Conservation (phyloP, 257 asterid species). For the Rubia yunnanensis region DNA sequence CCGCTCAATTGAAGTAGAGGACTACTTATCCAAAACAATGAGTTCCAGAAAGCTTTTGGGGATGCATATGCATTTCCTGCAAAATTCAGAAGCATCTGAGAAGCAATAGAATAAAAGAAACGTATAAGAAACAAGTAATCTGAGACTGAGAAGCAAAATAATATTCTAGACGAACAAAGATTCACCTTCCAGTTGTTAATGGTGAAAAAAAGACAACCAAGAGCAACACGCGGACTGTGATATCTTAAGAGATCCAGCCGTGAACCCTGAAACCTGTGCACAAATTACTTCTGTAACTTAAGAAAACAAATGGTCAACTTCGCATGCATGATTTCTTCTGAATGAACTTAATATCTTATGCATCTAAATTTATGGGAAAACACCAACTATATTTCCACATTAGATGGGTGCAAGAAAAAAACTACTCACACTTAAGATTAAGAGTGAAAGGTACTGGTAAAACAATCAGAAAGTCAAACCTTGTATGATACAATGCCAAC, state of each 20-base stretch:
- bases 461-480: too few relatives aligned
- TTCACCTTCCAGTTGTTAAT: constrained; percentile 70
- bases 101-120: constrained; percentile 24
- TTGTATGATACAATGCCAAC: too few relatives aligned
- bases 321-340: constrained; percentile 3
- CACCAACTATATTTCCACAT: constrained; percentile 7
- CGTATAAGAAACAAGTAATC: constrained; percentile 8
- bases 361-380: neutral
- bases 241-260: constrained; percentile 75
- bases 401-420: too few relatives aligned
- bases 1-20: constrained; percentile 49
- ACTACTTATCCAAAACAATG: constrained; percentile 47
- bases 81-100: constrained; percentile 39
- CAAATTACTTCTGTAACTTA: constrained; percentile 42
- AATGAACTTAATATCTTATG: neutral
- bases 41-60: constrained; percentile 88
- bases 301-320: constrained; percentile 28
- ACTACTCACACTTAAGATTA: too few relatives aligned
- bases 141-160: constrained; percentile 8
- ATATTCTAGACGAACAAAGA: constrained; percentile 8
- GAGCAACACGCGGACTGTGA: constrained; percentile 79
- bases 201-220: constrained; percentile 62
- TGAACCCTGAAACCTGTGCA: constrained; percentile 82
- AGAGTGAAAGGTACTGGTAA: too few relatives aligned
- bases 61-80: constrained; percentile 98